Conservation (phyloP, 2,329 filamentous ascomycete genomes). For the Cladosporium sp. region DNA sequence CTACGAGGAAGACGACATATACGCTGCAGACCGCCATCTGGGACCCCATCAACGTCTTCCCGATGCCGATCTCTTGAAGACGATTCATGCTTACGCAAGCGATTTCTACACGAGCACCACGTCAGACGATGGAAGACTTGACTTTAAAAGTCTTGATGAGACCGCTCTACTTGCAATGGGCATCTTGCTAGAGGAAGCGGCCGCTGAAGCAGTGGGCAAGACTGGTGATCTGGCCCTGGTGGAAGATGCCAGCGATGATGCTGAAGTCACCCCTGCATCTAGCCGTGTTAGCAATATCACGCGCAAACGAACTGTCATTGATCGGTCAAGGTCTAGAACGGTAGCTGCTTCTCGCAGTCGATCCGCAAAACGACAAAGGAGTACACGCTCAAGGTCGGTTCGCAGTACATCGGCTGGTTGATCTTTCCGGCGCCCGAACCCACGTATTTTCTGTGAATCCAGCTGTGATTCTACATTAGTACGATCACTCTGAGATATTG, state of each 20-base stretch:
- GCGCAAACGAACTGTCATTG: conserved; percentile 1
- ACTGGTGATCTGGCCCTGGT: conserved; percentile 68
- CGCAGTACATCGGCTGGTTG: not conserved
- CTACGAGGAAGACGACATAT: conserved; percentile 67
- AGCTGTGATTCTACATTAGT: too few relatives aligned
- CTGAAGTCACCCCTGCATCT: not conserved
- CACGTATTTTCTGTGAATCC: too few relatives aligned
- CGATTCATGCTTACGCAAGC: conserved; percentile 63
- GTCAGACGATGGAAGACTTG: conserved; percentile 22
- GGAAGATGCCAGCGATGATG: conserved; percentile 39
- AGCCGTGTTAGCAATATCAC: not conserved
- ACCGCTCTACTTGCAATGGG: conserved; percentile 71
- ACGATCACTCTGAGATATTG: too few relatives aligned
- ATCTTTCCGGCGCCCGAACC: too few relatives aligned
- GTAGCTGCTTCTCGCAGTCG: not conserved
- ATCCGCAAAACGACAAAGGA: conserved; percentile 1
- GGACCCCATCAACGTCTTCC: conserved; percentile 52
- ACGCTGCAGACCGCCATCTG: conserved; percentile 59
- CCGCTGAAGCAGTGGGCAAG: conserved; percentile 55
- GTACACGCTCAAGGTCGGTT: not conserved
- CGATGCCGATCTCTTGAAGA: conserved; percentile 63
- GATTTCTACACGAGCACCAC: conserved; percentile 54
- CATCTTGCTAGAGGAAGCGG: conserved; percentile 68
- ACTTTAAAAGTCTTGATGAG: conserved; percentile 66
- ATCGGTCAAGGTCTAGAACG: not conserved